Evolutionary conservation across 148 eudicot species (phyloP).

Genomic region (Mesembryanthemum crystallinum): DNA sequence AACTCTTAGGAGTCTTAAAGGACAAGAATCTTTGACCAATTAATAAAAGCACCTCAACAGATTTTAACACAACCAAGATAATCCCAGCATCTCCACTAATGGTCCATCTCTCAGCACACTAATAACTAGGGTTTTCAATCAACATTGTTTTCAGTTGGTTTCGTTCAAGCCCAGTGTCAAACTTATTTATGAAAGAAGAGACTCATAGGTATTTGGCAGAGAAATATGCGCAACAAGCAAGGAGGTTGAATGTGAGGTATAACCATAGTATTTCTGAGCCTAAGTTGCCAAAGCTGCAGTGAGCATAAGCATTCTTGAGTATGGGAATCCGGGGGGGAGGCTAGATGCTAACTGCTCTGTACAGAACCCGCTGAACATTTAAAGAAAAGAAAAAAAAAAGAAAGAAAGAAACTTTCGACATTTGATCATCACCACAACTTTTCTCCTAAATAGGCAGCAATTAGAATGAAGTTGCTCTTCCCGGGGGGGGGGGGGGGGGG

Average conservation of each 20-base stretch:
- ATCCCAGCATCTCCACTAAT: neutral
- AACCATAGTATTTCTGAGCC: neutral
- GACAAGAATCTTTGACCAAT: neutral
- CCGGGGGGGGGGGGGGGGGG: too few species aligned
- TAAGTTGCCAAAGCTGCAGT: neutral
- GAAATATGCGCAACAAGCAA: neutral
- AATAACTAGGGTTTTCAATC: neutral
- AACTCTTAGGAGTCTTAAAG: neutral
- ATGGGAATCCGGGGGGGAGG: too few species aligned
- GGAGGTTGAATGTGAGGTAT: too few species aligned
- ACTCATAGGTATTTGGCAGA: neutral
- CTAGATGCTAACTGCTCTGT: neutral
- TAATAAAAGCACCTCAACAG: neutral
- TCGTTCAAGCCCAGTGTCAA: neutral
- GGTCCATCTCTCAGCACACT: neutral
- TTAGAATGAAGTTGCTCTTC: neutral
- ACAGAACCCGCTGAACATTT: neutral
- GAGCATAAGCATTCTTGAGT: neutral
- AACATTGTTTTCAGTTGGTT: neutral
- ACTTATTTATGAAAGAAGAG: too few species aligned
- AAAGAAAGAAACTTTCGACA: too few species aligned
- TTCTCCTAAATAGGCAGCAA: neutral
- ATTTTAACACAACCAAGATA: too few species aligned
- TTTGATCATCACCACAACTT: too few species aligned
- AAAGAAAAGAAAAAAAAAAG: too few species aligned